phyloP scores from a whole-genome alignment of 2,329 filamentous ascomycete genomes.

The Colletotrichum tamarilloi region DNA sequence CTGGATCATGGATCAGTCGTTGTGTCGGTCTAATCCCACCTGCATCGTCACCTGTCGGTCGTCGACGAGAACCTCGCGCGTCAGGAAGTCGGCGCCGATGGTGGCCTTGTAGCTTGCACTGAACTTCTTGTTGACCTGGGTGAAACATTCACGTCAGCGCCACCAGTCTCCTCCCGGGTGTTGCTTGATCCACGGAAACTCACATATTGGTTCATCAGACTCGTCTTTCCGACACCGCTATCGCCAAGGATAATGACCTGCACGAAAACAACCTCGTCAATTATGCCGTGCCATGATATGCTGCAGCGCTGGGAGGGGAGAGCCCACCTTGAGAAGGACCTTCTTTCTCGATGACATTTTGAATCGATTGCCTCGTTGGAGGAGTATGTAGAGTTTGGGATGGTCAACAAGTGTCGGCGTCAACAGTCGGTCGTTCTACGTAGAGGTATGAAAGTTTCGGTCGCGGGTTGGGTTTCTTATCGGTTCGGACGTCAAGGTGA shows the following conservation, averaged over 20 bases:
- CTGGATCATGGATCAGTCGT: background rate
- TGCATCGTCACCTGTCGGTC: conserved; percentile 99
- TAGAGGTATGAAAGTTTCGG: conserved; percentile 10
- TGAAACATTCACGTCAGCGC: conserved; percentile 2
- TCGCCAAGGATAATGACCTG: conserved; percentile 99
- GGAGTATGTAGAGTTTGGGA: background rate
- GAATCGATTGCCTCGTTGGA: conserved; percentile 36
- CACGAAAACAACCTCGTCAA: conserved; percentile 17
- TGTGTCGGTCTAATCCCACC: conserved; percentile 59
- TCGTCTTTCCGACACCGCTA: conserved; percentile 98
- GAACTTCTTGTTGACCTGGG: conserved; percentile 99
- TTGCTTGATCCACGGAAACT: conserved; percentile 46
- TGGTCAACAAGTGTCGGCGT: conserved; percentile 3
- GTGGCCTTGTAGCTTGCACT: conserved; percentile 99
- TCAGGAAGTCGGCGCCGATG: conserved; percentile 98
- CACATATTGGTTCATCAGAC: conserved; percentile 99
- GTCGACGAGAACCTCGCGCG: conserved; percentile 96
- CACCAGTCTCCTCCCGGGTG: background rate
- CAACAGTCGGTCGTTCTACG: conserved; percentile 10
- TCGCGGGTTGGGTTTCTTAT: conserved; percentile 20
- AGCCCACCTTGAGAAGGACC: conserved; percentile 84
- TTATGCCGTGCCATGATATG: conserved; percentile 15
- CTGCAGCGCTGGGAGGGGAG: background rate
- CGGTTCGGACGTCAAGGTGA: conserved; percentile 20
- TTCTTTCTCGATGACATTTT: conserved; percentile 87